A percentile compares a stretch with the other conserved stretches of the same genome.
Conservation (phyloP, 805 yeast species). For the Scheffersomyces amazonensis region DNA sequence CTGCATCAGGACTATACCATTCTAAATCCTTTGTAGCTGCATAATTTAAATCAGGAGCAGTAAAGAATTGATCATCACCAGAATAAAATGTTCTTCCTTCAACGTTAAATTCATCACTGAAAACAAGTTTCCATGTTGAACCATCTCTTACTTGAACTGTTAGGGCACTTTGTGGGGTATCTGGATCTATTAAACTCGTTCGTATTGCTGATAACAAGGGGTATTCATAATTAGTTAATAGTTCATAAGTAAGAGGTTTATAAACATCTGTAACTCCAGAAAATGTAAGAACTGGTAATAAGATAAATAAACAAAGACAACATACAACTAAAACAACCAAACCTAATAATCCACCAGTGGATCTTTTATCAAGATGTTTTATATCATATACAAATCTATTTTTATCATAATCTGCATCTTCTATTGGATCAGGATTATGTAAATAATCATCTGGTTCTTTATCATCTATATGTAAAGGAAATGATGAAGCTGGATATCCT, state of each 20-base stretch:
- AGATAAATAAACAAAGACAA: conserved; percentile 62
- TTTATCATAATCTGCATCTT: conserved; percentile 81
- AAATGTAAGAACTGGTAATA: conserved; percentile 82
- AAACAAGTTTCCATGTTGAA: conserved; percentile 34
- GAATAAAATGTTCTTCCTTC: conserved; percentile 43
- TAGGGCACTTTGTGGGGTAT: conserved; percentile 32
- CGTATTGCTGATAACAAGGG: conserved; percentile 36
- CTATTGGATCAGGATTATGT: conserved; percentile 94
- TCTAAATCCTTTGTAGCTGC: conserved; percentile 43
- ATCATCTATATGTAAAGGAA: conserved; percentile 88
- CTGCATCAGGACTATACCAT: conserved; percentile 44
- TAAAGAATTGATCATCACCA: conserved; percentile 44
- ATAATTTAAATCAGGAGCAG: conserved; percentile 39
- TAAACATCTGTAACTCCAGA: conserved; percentile 54
- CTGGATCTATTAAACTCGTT: conserved; percentile 37
- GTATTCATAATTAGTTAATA: conserved; percentile 44
- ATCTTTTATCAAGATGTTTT: conserved; percentile 61
- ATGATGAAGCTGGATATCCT: conserved; percentile 92
- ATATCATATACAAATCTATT: conserved; percentile 63
- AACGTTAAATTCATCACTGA: conserved; percentile 42
- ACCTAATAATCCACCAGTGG: conserved; percentile 60
- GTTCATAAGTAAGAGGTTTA: conserved; percentile 33
- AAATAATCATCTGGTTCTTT: conserved; percentile 93
- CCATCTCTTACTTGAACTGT: conserved; percentile 22
- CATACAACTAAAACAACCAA: conserved; percentile 57